phyloP scores from a whole-genome alignment of 257 asterid species.

The Solanum rostratum region DNA sequence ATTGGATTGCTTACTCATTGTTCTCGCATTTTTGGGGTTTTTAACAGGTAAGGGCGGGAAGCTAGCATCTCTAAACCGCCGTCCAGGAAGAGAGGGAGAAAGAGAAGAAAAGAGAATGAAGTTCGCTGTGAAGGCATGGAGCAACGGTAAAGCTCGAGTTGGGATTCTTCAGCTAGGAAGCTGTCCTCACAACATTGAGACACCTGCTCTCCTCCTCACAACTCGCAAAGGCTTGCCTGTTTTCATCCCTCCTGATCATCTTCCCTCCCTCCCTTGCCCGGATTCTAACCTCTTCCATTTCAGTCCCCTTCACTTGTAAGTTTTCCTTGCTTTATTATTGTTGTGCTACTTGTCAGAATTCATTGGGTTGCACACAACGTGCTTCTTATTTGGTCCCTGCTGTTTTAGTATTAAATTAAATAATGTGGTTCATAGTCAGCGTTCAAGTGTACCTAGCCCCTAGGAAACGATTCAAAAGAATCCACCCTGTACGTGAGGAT shows the following conservation, averaged over 20 bases:
- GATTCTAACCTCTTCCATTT: slow-evolving; percentile 65
- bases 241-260: slow-evolving; percentile 84
- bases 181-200: slow-evolving; percentile 37
- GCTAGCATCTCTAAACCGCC: neutral
- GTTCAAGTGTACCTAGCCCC: neutral
- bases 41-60: neutral
- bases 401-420: neutral
- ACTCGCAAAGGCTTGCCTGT: slow-evolving; percentile 86
- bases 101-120: slow-evolving; percentile 30
- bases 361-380: neutral
- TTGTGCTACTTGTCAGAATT: neutral
- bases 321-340: neutral
- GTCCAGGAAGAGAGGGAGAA: neutral
- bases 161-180: slow-evolving; percentile 55
- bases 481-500: neutral
- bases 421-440: neutral
- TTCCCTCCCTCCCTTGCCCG: slow-evolving; percentile 67
- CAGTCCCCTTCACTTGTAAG: slow-evolving; percentile 84
- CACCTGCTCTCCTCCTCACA: slow-evolving; percentile 77
- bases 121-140: slow-evolving; percentile 51
- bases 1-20: neutral
- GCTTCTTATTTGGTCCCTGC: slow-evolving; percentile 12
- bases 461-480: neutral
- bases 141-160: slow-evolving; percentile 65
- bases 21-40: neutral